These are phyloP conservation scores for Apiospora sp. DNA, from an alignment of 2,329 filamentous ascomycete genomes.

Conservation along the genomic window DNA sequence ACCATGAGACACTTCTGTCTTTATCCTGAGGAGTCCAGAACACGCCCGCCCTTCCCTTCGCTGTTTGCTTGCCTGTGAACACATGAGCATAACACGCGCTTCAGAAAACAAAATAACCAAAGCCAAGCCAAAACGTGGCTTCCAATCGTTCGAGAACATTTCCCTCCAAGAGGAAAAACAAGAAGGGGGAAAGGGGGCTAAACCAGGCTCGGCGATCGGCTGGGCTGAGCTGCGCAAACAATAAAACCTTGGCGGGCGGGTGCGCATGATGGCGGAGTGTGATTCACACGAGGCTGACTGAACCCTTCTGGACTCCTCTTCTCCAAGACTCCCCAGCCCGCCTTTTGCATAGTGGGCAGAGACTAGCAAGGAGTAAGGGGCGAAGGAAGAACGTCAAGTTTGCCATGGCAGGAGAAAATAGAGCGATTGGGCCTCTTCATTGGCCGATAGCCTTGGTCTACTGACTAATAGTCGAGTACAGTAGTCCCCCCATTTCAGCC, in stretches of 20 bases:
- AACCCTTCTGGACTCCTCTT: not conserved
- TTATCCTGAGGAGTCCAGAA: not conserved
- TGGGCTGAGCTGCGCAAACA: not conserved
- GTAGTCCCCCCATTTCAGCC: not conserved
- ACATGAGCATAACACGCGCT: conserved; percentile 4
- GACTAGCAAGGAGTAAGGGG: conserved; percentile 1
- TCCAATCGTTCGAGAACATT: not conserved
- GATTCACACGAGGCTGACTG: conserved; percentile 13
- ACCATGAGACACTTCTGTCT: not conserved
- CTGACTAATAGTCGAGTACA: not conserved
- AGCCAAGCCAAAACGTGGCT: not conserved
- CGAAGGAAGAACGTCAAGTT: not conserved
- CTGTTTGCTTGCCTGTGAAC: not conserved
- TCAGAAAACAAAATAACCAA: not conserved
- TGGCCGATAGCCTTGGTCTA: not conserved
- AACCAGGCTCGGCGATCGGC: not conserved
- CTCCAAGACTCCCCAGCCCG: not conserved
- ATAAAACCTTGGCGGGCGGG: not conserved
- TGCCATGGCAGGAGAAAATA: not conserved
- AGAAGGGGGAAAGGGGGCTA: not conserved
- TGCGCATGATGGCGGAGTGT: not conserved
- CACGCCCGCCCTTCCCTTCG: not conserved
- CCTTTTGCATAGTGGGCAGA: not conserved
- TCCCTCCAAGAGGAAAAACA: not conserved
- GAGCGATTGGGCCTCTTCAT: not conserved